Percentiles rank a stretch among this genome's conserved stretches.
Evolutionary conservation across 2,329 filamentous ascomycete species (phyloP).

Genomic region (Coniochaeta sp.): DNA sequence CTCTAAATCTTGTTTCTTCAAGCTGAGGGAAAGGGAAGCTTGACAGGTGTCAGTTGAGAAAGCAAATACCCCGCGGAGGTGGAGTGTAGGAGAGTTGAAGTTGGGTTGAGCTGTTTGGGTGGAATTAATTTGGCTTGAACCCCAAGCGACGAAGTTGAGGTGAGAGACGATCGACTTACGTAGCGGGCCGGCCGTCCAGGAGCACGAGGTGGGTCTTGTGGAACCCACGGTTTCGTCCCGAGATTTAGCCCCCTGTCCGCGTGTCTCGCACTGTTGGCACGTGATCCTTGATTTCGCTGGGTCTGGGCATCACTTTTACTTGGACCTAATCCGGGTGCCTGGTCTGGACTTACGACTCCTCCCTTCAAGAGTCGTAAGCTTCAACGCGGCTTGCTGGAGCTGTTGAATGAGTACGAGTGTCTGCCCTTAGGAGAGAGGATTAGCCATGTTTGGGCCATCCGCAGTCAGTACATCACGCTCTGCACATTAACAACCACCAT

Average conservation of each 20-base stretch:
- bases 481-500: too few species aligned
- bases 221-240: neutral
- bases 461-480: too few species aligned
- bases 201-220: neutral
- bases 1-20: neutral
- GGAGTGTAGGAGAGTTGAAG: neutral
- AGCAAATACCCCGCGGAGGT: neutral
- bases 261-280: too few species aligned
- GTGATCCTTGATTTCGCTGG: too few species aligned
- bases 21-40: neutral
- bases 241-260: neutral
- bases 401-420: too few species aligned
- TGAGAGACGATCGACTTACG: slow-evolving; percentile 1
- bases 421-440: too few species aligned
- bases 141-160: neutral
- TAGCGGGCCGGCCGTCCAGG: neutral
- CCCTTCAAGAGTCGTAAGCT: neutral
- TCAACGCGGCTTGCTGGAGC: neutral
- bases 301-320: too few species aligned
- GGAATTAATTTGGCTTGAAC: neutral
- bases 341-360: neutral
- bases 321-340: neutral
- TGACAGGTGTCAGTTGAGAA: neutral
- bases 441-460: too few species aligned
- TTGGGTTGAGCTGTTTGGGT: neutral